A percentile compares a stretch with the other conserved stretches of the same genome.
Conservation (phyloP, 768 basidiomycete species). For the Psilocybe subaeruginosa region DNA sequence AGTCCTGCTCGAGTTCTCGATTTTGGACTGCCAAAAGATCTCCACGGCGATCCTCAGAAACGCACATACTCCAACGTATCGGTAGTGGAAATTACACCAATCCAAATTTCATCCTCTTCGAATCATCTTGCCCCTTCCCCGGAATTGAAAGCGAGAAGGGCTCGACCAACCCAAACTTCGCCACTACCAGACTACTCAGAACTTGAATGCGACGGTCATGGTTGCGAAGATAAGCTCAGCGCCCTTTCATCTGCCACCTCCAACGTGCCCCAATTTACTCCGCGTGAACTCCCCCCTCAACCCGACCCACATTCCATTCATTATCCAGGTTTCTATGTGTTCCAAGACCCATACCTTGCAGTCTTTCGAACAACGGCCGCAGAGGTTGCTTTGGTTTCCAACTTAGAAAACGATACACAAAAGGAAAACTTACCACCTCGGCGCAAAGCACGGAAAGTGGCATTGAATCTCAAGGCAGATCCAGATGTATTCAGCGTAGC, state of each 20-base stretch:
- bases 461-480: conserved; percentile 1
- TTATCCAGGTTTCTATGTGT: conserved; percentile 68
- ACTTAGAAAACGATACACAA: conserved; percentile 31
- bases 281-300: conserved; percentile 43
- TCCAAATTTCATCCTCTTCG: conserved; percentile 22
- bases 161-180: conserved; percentile 4
- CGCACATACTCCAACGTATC: conserved; percentile 15
- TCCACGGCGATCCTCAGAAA: conserved; percentile 24
- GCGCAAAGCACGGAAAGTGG: conserved; percentile 45
- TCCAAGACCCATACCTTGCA: conserved; percentile 47
- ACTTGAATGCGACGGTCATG: conserved; percentile 1
- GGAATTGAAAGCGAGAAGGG: conserved; percentile 24
- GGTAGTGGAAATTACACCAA: conserved; percentile 22
- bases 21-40: conserved; percentile 45
- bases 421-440: conserved; percentile 66
- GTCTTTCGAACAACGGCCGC: conserved; percentile 14
- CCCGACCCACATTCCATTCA: conserved; percentile 59
- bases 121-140: conserved; percentile 31
- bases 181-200: neutral
- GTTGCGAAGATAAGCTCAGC: conserved; percentile 8
- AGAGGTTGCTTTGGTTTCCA: conserved; percentile 1
- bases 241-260: conserved; percentile 18
- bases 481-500: neutral
- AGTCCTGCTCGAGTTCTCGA: conserved; percentile 58
- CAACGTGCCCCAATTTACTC: conserved; percentile 26